Percentiles rank a stretch among this genome's conserved stretches.
Conservation (phyloP, 1,284 basidiomycete species). For the Porodaedalea pini region DNA sequence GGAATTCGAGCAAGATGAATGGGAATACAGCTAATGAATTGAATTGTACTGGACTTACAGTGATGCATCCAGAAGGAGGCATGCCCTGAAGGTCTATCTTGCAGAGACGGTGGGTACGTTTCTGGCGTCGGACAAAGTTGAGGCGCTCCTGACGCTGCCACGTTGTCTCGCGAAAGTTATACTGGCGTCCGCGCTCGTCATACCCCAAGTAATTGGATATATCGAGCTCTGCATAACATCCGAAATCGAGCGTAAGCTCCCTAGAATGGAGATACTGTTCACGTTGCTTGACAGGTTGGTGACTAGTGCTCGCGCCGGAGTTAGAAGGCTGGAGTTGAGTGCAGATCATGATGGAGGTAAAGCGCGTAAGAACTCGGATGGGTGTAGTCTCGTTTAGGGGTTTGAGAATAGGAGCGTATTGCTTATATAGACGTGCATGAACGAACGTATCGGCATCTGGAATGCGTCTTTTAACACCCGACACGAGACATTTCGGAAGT, state of each 20-base stretch:
- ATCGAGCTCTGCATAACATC: not conserved
- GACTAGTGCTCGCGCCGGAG: no score
- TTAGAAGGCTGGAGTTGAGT: no score
- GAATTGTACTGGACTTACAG: not conserved
- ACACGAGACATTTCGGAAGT: no score
- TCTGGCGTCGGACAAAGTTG: slow-evolving; percentile 9
- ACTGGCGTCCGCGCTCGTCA: slow-evolving; percentile 6
- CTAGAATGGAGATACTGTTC: not conserved
- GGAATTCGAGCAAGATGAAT: not conserved
- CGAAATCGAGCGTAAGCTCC: not conserved
- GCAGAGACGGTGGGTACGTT: not conserved
- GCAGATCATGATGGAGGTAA: no score
- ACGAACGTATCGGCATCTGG: no score
- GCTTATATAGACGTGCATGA: no score
- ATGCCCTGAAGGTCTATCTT: not conserved
- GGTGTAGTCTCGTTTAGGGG: no score
- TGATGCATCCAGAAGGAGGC: not conserved
- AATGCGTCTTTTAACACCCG: no score
- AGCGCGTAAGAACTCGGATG: no score
- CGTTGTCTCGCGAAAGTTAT: slow-evolving; percentile 1
- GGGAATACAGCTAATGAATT: not conserved
- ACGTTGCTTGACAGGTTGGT: not conserved
- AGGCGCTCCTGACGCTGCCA: slow-evolving; percentile 13
- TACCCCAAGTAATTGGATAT: not conserved
- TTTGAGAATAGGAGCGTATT: no score